Conservation (phyloP, 2,329 filamentous ascomycete species). For the Pseudogymnoascus sp. region DNA sequence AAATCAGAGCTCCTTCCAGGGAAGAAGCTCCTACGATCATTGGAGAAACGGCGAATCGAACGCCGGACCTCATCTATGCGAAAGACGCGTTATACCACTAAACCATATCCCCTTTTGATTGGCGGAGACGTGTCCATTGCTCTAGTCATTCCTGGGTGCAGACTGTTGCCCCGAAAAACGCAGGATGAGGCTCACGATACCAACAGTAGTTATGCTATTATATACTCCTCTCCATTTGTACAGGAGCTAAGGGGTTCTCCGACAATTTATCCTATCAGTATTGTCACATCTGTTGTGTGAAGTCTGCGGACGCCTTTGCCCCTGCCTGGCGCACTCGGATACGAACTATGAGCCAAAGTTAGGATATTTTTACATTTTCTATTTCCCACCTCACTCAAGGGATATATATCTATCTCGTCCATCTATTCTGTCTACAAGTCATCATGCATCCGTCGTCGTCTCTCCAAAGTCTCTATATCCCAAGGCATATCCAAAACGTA, state of each 20-base stretch:
- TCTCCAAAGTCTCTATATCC: not conserved
- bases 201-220: not conserved
- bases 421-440: not conserved
- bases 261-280: no score
- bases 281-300: not conserved
- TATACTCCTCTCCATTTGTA: not conserved
- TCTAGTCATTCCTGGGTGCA: not conserved
- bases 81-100: constrained; percentile 10
- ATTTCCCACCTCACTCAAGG: not conserved
- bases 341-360: not conserved
- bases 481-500: not conserved
- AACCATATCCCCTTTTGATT: constrained; percentile 10
- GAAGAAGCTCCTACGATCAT: constrained; percentile 1
- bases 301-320: not conserved
- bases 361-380: not conserved
- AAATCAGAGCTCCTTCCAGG: not conserved
- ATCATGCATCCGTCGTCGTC: not conserved
- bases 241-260: not conserved
- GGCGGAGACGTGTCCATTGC: not conserved
- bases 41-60: constrained; percentile 9
- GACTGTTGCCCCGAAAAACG: not conserved
- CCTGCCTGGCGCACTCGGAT: not conserved
- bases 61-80: constrained; percentile 9
- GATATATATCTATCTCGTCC: not conserved
- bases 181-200: not conserved